Conservation (phyloP, 257 asterid species). For the Jasminum sambac region DNA sequence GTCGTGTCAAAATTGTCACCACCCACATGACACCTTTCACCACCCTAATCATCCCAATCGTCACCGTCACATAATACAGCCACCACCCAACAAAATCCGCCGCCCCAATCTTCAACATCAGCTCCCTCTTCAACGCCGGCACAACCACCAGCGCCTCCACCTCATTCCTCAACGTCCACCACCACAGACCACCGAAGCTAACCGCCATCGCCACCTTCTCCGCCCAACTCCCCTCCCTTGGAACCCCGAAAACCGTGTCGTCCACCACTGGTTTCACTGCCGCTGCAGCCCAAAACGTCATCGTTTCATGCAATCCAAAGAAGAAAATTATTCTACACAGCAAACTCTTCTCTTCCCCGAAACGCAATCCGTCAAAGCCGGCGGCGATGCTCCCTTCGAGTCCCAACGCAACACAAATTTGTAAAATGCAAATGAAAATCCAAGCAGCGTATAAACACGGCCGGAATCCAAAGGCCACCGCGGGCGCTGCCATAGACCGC, state of each 20-base stretch:
- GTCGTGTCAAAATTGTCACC: conserved; percentile 8
- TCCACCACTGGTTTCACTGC: conserved; percentile 68
- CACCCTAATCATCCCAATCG: conserved; percentile 47
- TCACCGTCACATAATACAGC: conserved; percentile 59
- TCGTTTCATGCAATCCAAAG: conserved; percentile 66
- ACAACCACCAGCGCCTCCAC: conserved; percentile 59
- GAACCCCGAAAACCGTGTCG: conserved; percentile 46
- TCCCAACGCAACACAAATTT: conserved; percentile 38
- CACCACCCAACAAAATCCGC: conserved; percentile 61
- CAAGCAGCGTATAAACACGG: conserved; percentile 27
- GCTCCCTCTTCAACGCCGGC: conserved; percentile 47
- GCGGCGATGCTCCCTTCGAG: conserved; percentile 44
- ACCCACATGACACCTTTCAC: conserved; percentile 35
- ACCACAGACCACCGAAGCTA: conserved; percentile 63
- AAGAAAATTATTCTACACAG: conserved; percentile 38
- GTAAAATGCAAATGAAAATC: conserved; percentile 38
- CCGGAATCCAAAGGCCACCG: neutral
- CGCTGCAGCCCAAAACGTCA: conserved; percentile 45
- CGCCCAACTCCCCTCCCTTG: conserved; percentile 37
- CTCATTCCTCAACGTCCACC: conserved; percentile 71
- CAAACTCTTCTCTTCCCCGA: conserved; percentile 17
- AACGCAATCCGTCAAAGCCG: conserved; percentile 29
- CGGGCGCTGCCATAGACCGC: neutral
- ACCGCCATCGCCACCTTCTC: conserved; percentile 55
- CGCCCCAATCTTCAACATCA: conserved; percentile 38